Conservation (phyloP, 306 rosid genomes). For the Dryas octopetala region DNA sequence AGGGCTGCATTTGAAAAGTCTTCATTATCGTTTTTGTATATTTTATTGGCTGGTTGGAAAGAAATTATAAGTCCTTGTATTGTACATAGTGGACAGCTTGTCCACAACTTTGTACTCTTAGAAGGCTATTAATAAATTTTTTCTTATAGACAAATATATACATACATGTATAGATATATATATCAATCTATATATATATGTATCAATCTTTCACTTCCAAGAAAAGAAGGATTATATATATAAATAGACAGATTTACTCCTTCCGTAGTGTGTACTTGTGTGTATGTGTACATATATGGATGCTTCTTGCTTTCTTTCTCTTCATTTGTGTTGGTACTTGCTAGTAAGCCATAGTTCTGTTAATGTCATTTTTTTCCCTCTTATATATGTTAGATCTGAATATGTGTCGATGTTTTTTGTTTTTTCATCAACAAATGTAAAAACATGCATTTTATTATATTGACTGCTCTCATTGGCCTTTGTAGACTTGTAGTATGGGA, state of each 20-base stretch:
- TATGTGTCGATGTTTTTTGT: background rate
- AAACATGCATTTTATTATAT: background rate
- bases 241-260: background rate
- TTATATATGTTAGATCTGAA: background rate
- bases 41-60: background rate
- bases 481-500: conserved; percentile 78
- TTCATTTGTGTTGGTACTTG: background rate
- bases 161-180: too few relatives aligned
- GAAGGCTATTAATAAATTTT: background rate
- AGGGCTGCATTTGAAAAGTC: background rate
- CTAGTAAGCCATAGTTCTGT: background rate
- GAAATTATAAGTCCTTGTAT: background rate
- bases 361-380: background rate
- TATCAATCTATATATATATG: too few relatives aligned
- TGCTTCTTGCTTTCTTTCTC: background rate
- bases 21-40: background rate
- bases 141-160: too few relatives aligned
- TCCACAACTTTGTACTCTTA: background rate
- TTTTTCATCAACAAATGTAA: background rate
- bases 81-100: background rate
- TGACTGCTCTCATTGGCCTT: conserved; percentile 31
- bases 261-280: background rate
- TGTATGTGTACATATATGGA: background rate
- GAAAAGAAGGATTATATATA: background rate
- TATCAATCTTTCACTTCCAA: background rate